Evolutionary conservation across 1,284 basidiomycete species (phyloP), one percentile per base, ranked within the genome.

Genomic region (Cryptococcus sp.): DNA sequence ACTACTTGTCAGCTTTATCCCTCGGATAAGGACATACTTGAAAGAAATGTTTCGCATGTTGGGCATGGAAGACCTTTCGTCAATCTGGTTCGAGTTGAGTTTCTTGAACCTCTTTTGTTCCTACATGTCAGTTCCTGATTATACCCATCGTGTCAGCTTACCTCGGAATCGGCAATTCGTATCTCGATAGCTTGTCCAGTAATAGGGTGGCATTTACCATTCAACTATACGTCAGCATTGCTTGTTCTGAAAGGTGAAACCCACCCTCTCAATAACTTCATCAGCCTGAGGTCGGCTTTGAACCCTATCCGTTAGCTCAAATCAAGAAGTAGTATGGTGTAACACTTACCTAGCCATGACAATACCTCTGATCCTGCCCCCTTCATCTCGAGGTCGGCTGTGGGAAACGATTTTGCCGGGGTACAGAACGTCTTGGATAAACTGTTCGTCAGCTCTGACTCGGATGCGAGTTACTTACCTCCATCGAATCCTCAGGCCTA

Each of bases 161-260:
- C 69, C 44, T 70, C 67, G 2, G 66, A 69, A 52, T 72, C 69
- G 10, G 69, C 63, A 39, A 72, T 67, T 32, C 69, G 56, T 21
- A 67, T 65, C 46, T 68, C 64, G 3, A 72, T 46, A 9, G 46
- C 46, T 44, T 62, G 59, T 28, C 60, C 55, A 52, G 59, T 61
- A 10, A 60, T 60, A 14, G 53, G 59, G 24, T 53, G 57, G 14
- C 55, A 41, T 19, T 58, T 60, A 28, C 58, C 58, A 32, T 66
- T 63, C 37, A 70, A 62, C 69, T 68, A 39, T 19, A 5, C 31
- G 36, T 11, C 16, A 22, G 10, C 1, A 18, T 42, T 14, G 11
- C 16, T 1, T 42, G 23, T 34, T 40, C 23, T 13, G 31, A 36
- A n/a, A 19, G 25, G 16, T 19, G 24, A 2, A n/a, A 48, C 58